Evolutionary conservation across 2,329 filamentous ascomycete species (phyloP).

Genomic region (Hymenoscyphus linearis): DNA sequence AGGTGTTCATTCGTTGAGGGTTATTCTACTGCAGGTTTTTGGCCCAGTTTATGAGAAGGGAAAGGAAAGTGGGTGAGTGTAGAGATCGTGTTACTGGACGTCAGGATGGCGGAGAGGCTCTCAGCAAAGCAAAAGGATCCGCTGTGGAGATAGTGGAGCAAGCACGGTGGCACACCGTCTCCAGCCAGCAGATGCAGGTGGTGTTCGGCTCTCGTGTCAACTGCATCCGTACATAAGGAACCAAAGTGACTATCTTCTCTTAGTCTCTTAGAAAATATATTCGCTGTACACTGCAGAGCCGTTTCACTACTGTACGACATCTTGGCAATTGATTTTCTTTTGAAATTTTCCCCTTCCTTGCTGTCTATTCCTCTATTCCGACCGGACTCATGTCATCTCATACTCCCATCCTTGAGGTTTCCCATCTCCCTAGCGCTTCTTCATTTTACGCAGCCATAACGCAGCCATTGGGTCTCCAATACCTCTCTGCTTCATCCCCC

Average conservation of each 20-base stretch:
- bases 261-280: background rate
- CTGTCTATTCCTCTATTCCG: background rate
- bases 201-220: conserved; percentile 7
- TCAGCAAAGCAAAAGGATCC: background rate
- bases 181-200: background rate
- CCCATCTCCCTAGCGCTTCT: conserved; percentile 70
- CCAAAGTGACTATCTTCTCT: background rate
- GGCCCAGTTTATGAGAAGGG: background rate
- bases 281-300: conserved; percentile 1
- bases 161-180: background rate
- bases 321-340: conserved; percentile 3
- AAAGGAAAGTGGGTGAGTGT: background rate
- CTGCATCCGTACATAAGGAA: conserved; percentile 9
- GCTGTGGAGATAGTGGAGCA: conserved; percentile 1
- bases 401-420: conserved; percentile 55
- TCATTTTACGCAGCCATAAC: conserved; percentile 80
- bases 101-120: conserved; percentile 3
- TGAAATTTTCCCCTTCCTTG: no score
- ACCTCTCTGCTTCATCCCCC: conserved; percentile 41
- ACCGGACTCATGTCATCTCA: background rate
- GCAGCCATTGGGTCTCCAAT: conserved; percentile 72
- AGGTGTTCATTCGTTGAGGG: background rate
- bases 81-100: conserved; percentile 1
- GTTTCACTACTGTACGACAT: background rate
- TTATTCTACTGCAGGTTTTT: background rate